phyloP scores from a whole-genome alignment of 2,329 filamentous ascomycete species.

The Aspergillus udagawae region DNA sequence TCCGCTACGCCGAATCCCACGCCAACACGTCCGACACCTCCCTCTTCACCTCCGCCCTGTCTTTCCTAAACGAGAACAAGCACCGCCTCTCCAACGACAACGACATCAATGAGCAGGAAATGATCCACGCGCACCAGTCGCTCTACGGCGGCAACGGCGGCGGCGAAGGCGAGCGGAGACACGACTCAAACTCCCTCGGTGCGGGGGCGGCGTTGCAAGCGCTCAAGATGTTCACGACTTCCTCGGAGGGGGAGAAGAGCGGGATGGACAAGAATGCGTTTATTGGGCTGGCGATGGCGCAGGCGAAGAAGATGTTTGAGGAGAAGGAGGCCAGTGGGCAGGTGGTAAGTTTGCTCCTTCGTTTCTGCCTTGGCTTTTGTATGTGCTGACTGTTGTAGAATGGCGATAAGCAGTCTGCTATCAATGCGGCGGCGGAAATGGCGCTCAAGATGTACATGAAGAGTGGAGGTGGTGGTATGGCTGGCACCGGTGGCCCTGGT shows the following conservation, averaged over 20 bases:
- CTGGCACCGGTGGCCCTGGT: conserved; percentile 43
- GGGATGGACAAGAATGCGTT: conserved; percentile 69
- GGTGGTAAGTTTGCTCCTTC: conserved; percentile 39
- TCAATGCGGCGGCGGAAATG: conserved; percentile 77
- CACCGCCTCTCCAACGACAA: conserved; percentile 45
- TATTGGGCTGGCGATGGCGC: conserved; percentile 79
- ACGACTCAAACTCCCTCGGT: conserved; percentile 44
- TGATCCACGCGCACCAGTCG: conserved; percentile 70
- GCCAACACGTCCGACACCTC: conserved; percentile 46
- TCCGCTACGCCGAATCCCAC: conserved; percentile 53
- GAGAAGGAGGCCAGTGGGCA: conserved; percentile 55
- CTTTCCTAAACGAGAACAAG: conserved; percentile 48
- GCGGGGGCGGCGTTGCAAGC: conserved; percentile 52
- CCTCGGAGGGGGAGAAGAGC: conserved; percentile 24
- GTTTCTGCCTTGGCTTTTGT: conserved; percentile 2
- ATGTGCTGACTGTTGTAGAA: conserved; percentile 25
- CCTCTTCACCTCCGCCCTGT: conserved; percentile 56
- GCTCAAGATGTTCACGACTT: conserved; percentile 67
- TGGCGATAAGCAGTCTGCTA: conserved; percentile 73
- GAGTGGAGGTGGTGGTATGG: conserved; percentile 56
- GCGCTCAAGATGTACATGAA: conserved; percentile 91
- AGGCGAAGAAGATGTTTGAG: conserved; percentile 75
- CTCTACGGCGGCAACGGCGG: conserved; percentile 55
- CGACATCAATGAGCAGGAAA: conserved; percentile 60
- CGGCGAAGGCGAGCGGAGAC: conserved; percentile 43